Percentiles rank a stretch among this genome's conserved stretches.
Conservation (phyloP, 2,329 filamentous ascomycete genomes). For the Rhexocercosporidium sp. region DNA sequence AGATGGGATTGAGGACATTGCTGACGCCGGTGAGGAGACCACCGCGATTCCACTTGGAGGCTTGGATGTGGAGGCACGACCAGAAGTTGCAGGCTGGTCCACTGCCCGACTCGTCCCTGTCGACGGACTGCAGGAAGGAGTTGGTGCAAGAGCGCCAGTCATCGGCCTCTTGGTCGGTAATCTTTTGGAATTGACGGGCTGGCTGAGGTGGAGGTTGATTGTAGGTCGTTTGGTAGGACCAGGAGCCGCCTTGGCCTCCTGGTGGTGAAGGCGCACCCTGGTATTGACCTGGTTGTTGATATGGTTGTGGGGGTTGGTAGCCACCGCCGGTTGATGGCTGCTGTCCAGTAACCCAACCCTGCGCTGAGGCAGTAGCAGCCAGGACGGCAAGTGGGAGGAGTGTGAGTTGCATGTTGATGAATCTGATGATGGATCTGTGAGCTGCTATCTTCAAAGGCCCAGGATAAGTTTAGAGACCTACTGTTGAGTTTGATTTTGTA, state of each 20-base stretch:
- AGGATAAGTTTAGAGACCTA: not conserved
- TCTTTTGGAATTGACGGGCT: not conserved
- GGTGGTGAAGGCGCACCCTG: not conserved
- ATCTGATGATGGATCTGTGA: not conserved
- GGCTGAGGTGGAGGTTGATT: not conserved
- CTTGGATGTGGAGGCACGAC: constrained; percentile 4
- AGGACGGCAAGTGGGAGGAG: constrained; percentile 1
- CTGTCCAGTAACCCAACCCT: not conserved
- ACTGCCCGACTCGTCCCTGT: not conserved
- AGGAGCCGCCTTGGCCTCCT: not conserved
- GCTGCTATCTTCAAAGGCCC: not conserved
- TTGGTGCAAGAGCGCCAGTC: constrained; percentile 9
- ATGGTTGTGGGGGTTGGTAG: not conserved
- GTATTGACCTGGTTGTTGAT: not conserved
- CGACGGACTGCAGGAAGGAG: not conserved
- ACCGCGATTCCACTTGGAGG: not conserved
- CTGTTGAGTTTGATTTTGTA: not conserved
- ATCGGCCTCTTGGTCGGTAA: not conserved
- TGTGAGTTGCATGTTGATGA: constrained; percentile 5
- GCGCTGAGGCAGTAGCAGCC: not conserved
- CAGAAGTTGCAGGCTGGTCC: constrained; percentile 10
- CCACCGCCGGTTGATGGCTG: not conserved
- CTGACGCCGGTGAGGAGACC: constrained; percentile 1
- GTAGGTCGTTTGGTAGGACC: constrained; percentile 1
- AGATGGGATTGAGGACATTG: constrained; percentile 2